Percentiles rank a stretch among this genome's conserved stretches.
Evolutionary conservation across 192 early-diverging fungal genomes (phyloP).

Genomic region (Haplosporangium gracile): DNA sequence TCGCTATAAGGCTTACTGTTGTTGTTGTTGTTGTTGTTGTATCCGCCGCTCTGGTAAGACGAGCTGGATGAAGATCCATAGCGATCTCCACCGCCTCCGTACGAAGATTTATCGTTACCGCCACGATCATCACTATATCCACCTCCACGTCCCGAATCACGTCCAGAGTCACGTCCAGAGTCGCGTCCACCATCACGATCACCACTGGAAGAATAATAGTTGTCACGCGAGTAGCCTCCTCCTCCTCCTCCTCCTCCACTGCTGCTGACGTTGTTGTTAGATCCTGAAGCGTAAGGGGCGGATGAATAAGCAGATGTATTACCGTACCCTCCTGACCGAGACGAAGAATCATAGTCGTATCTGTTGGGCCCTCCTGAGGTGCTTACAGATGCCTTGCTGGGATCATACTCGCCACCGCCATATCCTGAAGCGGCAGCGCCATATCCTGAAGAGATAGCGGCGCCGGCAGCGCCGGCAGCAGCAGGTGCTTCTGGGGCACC

Average conservation of each 20-base stretch:
- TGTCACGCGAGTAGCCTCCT: conserved; percentile 3
- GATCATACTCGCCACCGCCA: conserved; percentile 20
- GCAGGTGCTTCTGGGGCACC: neutral
- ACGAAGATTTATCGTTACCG: conserved; percentile 1
- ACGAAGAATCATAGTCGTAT: conserved; percentile 24
- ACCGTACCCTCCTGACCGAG: conserved; percentile 18
- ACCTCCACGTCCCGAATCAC: conserved; percentile 18
- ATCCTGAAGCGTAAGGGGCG: conserved; percentile 25
- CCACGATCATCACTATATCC: conserved; percentile 30
- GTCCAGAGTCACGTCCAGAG: conserved; percentile 27
- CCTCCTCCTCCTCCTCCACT: conserved; percentile 4
- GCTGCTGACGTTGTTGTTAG: neutral
- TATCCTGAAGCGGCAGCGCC: conserved; percentile 13
- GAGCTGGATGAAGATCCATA: conserved; percentile 27
- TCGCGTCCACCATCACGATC: conserved; percentile 44
- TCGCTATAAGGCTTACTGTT: neutral
- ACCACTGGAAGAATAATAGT: neutral
- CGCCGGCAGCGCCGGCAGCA: conserved; percentile 13
- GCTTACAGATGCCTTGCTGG: conserved; percentile 6
- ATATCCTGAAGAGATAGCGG: neutral
- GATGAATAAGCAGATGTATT: conserved; percentile 17
- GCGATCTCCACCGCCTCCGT: conserved; percentile 37
- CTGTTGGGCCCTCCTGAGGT: neutral
- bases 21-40: neutral
- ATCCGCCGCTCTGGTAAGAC: conserved; percentile 15